Base-by-base conservation (phyloP, 371 early-diverging fungal species). In the Blakeslea trispora region DNA sequence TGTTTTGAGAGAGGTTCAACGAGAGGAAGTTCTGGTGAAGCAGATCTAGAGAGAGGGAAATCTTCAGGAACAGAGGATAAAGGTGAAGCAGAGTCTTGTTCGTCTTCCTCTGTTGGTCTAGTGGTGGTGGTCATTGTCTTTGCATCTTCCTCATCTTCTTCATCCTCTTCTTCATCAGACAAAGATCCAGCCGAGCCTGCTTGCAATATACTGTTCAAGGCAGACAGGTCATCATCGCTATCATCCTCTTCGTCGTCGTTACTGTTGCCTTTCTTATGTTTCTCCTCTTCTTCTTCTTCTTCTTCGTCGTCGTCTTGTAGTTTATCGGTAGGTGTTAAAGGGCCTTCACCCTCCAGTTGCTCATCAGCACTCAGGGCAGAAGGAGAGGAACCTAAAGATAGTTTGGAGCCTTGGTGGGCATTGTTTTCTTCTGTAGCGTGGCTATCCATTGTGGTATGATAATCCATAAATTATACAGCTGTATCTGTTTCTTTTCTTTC, bases 351-450 rank as follows among this genome's bases (percentile, higher is more conserved):
- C 22, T 64, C 69, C 31, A 65, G 42, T 31, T 66, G 57, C 14
- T 66, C 66, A 18, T 66, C 61, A n/a, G 68, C 67, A 47, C 71
- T 72, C 17, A 77, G 31, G 19, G 63, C 68, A 49, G 78, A 78
- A 14, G 78, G 73, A 21, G 73, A 74, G 21, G 78, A 78, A 0
- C 73, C 78, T 18, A 77, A 46, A 1, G 74, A 77, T 28, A 77
- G 45, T 49, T 74, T 72, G 8, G 75, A 77, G 34, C 69, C 70
- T 45, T 68, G 70, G 32, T 71, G 68, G 13, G 66, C 63, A 19
- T 60, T 62, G 21, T 52, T 24, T 18, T 54, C 54, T 4, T 58
- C 50, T 42, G 28, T 32, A 14, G 17, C 46, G 17, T 35, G 32
- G 37, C 14, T 55, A 18, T 39, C 46, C 35, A 45, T 44, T 34